Base-by-base conservation (phyloP, 176 grass and related monocot species). In the Phoenix roebelenii region DNA sequence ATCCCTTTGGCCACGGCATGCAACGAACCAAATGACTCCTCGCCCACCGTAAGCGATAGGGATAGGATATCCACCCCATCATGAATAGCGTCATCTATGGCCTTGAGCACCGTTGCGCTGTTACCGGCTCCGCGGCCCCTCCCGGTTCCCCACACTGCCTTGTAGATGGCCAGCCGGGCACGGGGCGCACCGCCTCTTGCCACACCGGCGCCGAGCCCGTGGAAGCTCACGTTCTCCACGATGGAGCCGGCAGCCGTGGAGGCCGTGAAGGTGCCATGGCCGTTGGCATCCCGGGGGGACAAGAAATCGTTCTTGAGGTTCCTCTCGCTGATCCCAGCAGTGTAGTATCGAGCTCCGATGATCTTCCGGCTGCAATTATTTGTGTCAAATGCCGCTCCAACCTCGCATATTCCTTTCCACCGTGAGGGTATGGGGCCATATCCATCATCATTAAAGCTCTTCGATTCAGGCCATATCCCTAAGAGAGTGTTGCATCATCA, bases 391-490 rank as follows among this genome's bases (percentile, higher is more conserved):
- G 22, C 49, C 3, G 39, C 25, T 3, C 80, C 80, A 2, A 32
- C 25, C 15, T 76, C 32, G 28, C 80, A 82, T 3, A 54, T 44
- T 4, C 80, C 68, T 22, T 60, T 71, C 74, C 74, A 83, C 55
- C 49, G 54, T 2, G 39, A 4, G 23, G 74, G 74, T 18, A 70
- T 58, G 4, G 63, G 73, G 0, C 51, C 25, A 22, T 68, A 68
- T 4, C 61, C 72, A 16, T 65, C 18, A 0, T 55, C 72, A 17
- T 39, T 18, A 16, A 76, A 82, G 55, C 80, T 77, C 3, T 22
- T 20, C 3, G 69, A 72, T 26, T 83, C 63, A 23, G 74, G 74
- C 80, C 68, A 83, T 17, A 80, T 69, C 12, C 77, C 77, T 80
- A 1, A 23, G 15, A 23, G 55, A 58, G 23, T 4, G 3, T 24